phyloP scores from a whole-genome alignment of 768 basidiomycete genomes.

The Calocera cornea region DNA sequence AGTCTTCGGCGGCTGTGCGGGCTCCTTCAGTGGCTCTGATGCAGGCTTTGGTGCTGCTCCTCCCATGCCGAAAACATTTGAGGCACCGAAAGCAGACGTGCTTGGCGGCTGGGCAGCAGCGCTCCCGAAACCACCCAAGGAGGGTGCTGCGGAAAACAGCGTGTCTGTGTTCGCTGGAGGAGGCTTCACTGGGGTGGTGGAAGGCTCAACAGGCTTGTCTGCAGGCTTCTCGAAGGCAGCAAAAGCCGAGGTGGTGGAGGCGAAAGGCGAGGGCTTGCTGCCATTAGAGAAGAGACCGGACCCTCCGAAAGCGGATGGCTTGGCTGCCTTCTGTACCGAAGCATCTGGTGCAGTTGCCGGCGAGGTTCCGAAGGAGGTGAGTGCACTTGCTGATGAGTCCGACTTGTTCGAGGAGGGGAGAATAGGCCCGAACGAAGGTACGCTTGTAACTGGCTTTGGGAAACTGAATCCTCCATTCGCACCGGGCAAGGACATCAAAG shows the following conservation, averaged over 20 bases:
- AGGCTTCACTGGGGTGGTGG: not conserved
- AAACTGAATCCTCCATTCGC: not conserved
- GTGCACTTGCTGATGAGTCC: not conserved
- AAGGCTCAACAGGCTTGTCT: not conserved
- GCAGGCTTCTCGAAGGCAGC: not conserved
- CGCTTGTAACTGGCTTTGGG: not conserved
- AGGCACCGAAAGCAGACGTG: not conserved
- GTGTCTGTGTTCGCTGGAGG: not conserved
- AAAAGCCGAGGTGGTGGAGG: not conserved
- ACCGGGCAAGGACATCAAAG: not conserved
- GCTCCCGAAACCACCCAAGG: not conserved
- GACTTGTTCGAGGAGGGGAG: not conserved
- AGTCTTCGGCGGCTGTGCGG: not conserved
- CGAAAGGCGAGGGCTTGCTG: not conserved
- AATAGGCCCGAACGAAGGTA: not conserved
- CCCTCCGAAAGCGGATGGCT: not conserved
- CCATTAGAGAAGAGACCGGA: not conserved
- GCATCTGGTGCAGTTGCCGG: not conserved
- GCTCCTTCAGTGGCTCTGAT: not conserved
- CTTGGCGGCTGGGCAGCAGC: not conserved
- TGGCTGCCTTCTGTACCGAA: not conserved
- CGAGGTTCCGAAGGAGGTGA: not conserved
- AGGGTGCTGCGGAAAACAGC: not conserved
- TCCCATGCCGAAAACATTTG: not conserved
- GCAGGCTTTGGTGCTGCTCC: not conserved